Percentiles rank a stretch among this genome's conserved stretches.
phyloP scores from a whole-genome alignment of 1,284 basidiomycete species.

The Macrocystidia cucumis region DNA sequence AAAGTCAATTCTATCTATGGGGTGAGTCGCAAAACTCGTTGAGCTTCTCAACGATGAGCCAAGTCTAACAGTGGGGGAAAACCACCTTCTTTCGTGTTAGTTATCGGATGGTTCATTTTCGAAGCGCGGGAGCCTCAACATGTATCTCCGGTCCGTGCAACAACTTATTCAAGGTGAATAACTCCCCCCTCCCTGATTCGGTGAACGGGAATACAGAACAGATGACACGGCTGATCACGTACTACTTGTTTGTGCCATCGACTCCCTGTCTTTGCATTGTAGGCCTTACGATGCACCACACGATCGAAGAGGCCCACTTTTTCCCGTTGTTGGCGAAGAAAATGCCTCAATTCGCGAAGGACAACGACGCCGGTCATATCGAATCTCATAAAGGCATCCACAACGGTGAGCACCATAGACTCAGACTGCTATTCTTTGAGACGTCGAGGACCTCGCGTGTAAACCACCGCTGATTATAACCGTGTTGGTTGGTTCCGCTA shows the following conservation, averaged over 20 bases:
- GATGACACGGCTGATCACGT: slow-evolving; percentile 35
- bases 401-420: slow-evolving; percentile 33
- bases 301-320: slow-evolving; percentile 53
- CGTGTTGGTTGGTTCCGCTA: slow-evolving; percentile 20
- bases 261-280: not conserved
- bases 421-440: not conserved
- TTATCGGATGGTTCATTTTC: slow-evolving; percentile 44
- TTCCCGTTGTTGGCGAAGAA: slow-evolving; percentile 58
- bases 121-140: slow-evolving; percentile 31
- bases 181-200: no score
- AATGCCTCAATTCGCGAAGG: slow-evolving; percentile 51
- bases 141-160: slow-evolving; percentile 31
- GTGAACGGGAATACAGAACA: slow-evolving; percentile 41
- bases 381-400: slow-evolving; percentile 62
- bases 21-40: slow-evolving; percentile 12
- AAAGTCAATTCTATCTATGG: slow-evolving; percentile 29
- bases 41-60: not conserved
- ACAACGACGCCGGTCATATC: slow-evolving; percentile 41
- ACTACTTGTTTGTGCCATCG: slow-evolving; percentile 8
- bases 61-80: not conserved
- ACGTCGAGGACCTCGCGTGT: not conserved
- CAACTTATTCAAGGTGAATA: no score
- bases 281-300: slow-evolving; percentile 63
- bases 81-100: slow-evolving; percentile 20
- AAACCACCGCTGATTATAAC: not conserved